Percentiles rank a stretch among this genome's conserved stretches.
These are phyloP conservation scores for Ascochyta rabiei DNA, from an alignment of 2,329 filamentous ascomycete species.

Conservation along the genomic window DNA sequence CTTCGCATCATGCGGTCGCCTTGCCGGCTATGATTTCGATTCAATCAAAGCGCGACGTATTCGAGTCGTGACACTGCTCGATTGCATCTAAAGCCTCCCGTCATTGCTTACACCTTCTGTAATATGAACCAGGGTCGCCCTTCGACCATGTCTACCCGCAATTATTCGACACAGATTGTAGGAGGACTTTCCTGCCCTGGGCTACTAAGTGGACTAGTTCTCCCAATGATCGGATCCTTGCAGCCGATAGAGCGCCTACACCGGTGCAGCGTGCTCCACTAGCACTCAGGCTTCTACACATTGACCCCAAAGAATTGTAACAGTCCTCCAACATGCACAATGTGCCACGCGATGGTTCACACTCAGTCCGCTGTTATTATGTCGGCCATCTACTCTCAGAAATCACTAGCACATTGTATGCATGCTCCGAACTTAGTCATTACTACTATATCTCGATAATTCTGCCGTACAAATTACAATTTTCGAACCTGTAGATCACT, in stretches of 20 bases:
- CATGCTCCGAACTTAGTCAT: not conserved
- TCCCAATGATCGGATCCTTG: slow-evolving; percentile 1
- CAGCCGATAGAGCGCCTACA: slow-evolving; percentile 10
- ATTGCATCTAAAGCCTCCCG: not conserved
- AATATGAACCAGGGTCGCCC: slow-evolving; percentile 2
- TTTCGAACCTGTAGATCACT: not conserved
- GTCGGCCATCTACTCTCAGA: not conserved
- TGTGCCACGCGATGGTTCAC: not conserved
- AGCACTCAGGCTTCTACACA: not conserved
- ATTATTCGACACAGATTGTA: slow-evolving; percentile 7
- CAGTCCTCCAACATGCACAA: not conserved
- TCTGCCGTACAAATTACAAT: not conserved
- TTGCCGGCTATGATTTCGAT: not conserved
- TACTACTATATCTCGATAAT: not conserved
- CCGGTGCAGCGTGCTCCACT: not conserved
- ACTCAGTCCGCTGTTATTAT: not conserved
- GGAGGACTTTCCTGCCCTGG: slow-evolving; percentile 1
- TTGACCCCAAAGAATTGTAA: not conserved
- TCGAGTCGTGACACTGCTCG: slow-evolving; percentile 9
- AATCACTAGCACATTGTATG: not conserved
- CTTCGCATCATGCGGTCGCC: not conserved
- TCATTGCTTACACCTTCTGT: slow-evolving; percentile 5
- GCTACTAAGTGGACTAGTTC: not conserved
- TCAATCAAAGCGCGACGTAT: slow-evolving; percentile 17
- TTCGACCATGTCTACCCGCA: slow-evolving; percentile 6